A percentile compares a stretch with the other conserved stretches of the same genome.
phyloP scores from a whole-genome alignment of 2,329 filamentous ascomycete species.

The Talaromyces sp. region DNA sequence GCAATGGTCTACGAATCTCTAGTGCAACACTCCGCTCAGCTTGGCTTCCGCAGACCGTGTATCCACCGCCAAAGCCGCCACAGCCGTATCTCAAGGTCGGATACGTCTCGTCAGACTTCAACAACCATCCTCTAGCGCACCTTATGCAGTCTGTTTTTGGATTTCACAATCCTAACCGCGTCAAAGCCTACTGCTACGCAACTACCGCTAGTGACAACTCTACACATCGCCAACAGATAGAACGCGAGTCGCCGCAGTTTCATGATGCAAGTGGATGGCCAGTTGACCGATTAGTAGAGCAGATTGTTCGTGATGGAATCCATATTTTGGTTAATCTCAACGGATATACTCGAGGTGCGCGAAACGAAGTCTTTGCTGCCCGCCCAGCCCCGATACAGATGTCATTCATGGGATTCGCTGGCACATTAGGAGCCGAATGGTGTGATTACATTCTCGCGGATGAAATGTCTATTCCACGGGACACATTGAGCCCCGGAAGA shows the following conservation, averaged over 20 bases:
- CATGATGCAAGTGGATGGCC: conserved; percentile 84
- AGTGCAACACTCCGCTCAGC: conserved; percentile 81
- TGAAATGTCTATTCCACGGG: conserved; percentile 75
- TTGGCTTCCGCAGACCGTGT: conserved; percentile 81
- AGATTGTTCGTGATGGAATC: conserved; percentile 83
- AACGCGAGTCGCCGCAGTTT: conserved; percentile 87
- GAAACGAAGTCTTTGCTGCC: conserved; percentile 95
- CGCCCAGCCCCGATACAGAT: conserved; percentile 94
- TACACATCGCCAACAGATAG: conserved; percentile 85
- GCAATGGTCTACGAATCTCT: conserved; percentile 90
- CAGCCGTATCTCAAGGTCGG: conserved; percentile 82
- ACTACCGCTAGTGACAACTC: conserved; percentile 91
- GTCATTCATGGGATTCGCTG: conserved; percentile 99
- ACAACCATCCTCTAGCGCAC: conserved; percentile 95
- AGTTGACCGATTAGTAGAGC: conserved; percentile 76
- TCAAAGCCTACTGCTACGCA: conserved; percentile 90
- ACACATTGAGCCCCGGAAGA: conserved; percentile 76
- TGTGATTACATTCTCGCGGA: conserved; percentile 96
- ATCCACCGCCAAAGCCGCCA: conserved; percentile 80
- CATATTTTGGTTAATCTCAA: conserved; percentile 98
- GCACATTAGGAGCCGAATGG: conserved; percentile 94
- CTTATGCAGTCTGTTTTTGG: conserved; percentile 99
- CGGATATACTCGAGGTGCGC: conserved; percentile 92
- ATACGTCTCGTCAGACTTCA: conserved; percentile 97
- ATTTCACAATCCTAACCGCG: conserved; percentile 70